Evolutionary conservation across 768 basidiomycete genomes (phyloP), one percentile per base, ranked within the genome.

Genomic region (Amanita subjunquillea): DNA sequence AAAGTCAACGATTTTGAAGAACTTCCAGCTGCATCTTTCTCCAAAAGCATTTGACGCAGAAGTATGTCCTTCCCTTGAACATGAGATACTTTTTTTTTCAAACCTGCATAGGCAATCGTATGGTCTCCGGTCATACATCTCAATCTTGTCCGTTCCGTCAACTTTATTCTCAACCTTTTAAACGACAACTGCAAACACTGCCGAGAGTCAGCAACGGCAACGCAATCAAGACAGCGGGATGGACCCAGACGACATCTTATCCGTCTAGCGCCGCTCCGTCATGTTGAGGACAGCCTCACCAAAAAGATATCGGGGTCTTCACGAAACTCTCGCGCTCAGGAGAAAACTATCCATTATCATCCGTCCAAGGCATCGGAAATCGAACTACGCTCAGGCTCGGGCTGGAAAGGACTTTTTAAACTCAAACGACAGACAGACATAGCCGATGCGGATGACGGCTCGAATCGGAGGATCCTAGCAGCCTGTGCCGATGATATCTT

Each of bases 41-140:
- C 82, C 83, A 0, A 73, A 74, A 54, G 73, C 80, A 1, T 82
- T 84, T 57, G 66, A 72, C 39, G 71, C 74, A 2, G 81, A 85
- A 66, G 73, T 74, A 27, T n/a, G 64, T 49, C 9, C 46, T 10
- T 30, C 47, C 40, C 50, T 53, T 51, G 39, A 15, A 20, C 30
- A 9, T 5, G 49, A 34, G 32, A 22, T 6, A 6, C 23, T 27
- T 52, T 29, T 1, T 29, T 36, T 37, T 36, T 12, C n/a, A 2
- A 29, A 43, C 25, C 34, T 27, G 23, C 17, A 12, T 17, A 77
- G 69, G 67, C 73, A 4, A 74, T 73, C 43, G 67, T 76, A 39
- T 85, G 83, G 83, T 72, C 80, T 38, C 76, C 81, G 2, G 76
- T 84, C 55, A 80, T 85, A 52, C 76, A 82, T 61, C 76, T 84